A percentile compares a stretch with the other conserved stretches of the same genome.
Conservation (phyloP, 78 protist species). For the Blattamonas nauphoetae region DNA sequence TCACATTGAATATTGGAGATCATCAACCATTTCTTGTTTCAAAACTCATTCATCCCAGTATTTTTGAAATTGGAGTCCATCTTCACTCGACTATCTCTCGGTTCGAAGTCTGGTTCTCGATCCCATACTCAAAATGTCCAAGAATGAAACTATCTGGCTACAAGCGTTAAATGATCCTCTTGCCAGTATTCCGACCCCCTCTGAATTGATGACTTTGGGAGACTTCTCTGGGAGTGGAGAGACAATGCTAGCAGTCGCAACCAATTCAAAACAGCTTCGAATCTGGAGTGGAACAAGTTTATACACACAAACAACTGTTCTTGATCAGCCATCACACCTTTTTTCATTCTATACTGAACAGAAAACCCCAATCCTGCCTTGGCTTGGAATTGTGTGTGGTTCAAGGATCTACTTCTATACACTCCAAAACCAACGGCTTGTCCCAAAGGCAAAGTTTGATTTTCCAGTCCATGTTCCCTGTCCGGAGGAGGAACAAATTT, state of each 20-base stretch:
- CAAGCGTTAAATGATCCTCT: neutral
- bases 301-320: neutral
- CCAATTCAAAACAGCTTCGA: neutral
- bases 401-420: neutral
- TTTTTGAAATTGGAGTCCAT: no score
- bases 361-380: neutral
- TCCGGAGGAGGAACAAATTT: neutral
- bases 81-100: no score
- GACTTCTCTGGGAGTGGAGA: neutral
- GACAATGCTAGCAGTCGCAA: neutral
- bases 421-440: neutral
- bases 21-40: no score
- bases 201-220: neutral
- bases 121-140: no score
- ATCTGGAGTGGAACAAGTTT: neutral
- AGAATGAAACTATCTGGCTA: no score
- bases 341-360: neutral
- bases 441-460: neutral
- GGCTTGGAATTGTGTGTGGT: neutral
- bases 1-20: no score
- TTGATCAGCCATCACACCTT: neutral
- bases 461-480: neutral
- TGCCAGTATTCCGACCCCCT: neutral
- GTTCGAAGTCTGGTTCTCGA: no score
- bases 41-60: no score